phyloP scores from a whole-genome alignment of 2,329 filamentous ascomycete genomes.

The Didymella keratinophila region DNA sequence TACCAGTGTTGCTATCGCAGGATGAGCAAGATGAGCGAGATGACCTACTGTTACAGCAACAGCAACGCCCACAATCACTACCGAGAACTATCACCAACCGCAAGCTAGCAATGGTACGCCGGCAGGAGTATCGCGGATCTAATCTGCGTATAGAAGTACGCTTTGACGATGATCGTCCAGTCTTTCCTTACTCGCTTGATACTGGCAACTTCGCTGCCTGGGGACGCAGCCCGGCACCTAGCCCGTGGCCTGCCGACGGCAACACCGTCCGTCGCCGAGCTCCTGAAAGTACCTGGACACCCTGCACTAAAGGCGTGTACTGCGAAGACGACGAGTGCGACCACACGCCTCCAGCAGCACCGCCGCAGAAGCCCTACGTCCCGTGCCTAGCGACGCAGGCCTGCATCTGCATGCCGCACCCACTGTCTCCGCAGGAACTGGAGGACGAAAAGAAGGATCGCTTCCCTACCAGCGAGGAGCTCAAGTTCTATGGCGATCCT shows the following conservation, averaged over 20 bases:
- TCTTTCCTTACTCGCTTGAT: background rate
- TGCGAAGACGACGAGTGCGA: background rate
- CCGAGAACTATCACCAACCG: background rate
- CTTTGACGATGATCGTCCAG: background rate
- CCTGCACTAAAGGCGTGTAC: background rate
- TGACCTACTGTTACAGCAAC: background rate
- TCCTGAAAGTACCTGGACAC: background rate
- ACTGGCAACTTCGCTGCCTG: background rate
- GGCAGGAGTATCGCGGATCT: background rate
- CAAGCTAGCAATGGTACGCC: slow-evolving; percentile 7
- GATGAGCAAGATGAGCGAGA: background rate
- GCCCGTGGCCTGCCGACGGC: background rate
- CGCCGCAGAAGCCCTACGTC: background rate
- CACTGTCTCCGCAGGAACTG: background rate
- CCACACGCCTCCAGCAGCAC: background rate
- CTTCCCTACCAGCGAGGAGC: background rate
- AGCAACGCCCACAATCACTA: background rate
- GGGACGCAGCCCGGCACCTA: background rate
- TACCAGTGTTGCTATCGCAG: background rate
- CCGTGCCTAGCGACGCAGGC: background rate
- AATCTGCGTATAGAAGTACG: background rate
- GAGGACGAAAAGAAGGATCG: background rate
- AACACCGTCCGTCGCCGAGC: background rate
- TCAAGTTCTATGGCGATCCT: background rate
- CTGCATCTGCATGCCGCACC: background rate